These are phyloP conservation scores for Phytophthora cajani DNA, from an alignment of 352 stramenopile species.

Conservation along the genomic window DNA sequence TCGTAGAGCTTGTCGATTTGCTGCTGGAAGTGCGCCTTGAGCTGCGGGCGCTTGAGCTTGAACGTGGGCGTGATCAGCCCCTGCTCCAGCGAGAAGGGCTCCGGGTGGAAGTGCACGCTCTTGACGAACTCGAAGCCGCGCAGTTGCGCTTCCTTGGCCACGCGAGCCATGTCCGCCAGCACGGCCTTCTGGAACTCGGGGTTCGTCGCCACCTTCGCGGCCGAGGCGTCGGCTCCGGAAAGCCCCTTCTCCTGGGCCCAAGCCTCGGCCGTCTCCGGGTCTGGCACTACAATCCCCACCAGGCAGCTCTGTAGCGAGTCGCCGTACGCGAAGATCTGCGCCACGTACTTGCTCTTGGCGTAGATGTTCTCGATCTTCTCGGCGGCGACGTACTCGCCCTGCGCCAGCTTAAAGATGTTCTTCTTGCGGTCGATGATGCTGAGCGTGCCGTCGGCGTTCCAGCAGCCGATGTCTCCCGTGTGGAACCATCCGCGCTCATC, in stretches of 20 bases:
- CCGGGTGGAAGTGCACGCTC: slow-evolving; percentile 80
- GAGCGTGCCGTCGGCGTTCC: slow-evolving; percentile 91
- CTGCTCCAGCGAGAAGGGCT: slow-evolving; percentile 90
- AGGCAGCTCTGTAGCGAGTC: slow-evolving; percentile 93
- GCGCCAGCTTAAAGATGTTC: slow-evolving; percentile 92
- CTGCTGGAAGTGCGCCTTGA: slow-evolving; percentile 57
- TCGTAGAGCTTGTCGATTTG: slow-evolving; percentile 61
- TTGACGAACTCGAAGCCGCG: slow-evolving; percentile 93
- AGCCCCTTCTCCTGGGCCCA: slow-evolving; percentile 41
- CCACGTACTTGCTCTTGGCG: slow-evolving; percentile 87
- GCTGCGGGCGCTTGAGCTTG: slow-evolving; percentile 92
- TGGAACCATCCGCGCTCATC: slow-evolving; percentile 95
- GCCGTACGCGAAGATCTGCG: slow-evolving; percentile 94
- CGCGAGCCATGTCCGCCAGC: slow-evolving; percentile 24
- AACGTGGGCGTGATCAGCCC: slow-evolving; percentile 95
- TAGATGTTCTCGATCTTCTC: slow-evolving; percentile 97
- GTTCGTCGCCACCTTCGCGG: slow-evolving; percentile 43
- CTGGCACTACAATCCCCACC: slow-evolving; percentile 91
- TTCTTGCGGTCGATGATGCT: slow-evolving; percentile 90
- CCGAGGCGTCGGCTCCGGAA: slow-evolving; percentile 31
- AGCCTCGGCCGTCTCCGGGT: slow-evolving; percentile 50
- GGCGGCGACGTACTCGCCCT: slow-evolving; percentile 95
- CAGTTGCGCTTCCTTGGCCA: slow-evolving; percentile 65
- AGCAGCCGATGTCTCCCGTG: slow-evolving; percentile 94
- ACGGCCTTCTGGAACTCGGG: slow-evolving; percentile 44